Conservation (phyloP, 805 yeast species). For the Candida palmyrensis region DNA sequence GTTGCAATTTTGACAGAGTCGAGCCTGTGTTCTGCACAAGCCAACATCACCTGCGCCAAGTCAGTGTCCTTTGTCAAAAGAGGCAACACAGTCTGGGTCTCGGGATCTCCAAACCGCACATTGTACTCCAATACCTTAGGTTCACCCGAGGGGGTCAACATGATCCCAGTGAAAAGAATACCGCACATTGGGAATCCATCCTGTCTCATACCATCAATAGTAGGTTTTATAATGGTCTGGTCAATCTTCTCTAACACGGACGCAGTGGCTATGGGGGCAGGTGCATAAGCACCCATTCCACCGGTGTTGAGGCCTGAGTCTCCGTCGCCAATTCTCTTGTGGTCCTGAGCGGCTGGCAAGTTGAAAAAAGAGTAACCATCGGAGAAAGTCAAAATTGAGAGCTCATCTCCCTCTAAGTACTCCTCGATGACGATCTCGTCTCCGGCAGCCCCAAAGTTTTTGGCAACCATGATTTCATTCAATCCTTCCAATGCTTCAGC, state of each 20-base stretch:
- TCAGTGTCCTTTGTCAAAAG: conserved; percentile 81
- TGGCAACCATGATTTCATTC: conserved; percentile 83
- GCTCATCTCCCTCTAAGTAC: conserved; percentile 93
- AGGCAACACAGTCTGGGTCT: conserved; percentile 94
- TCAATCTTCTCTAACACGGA: conserved; percentile 66
- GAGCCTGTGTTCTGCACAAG: conserved; percentile 90
- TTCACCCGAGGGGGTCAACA: conserved; percentile 72
- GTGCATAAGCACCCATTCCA: conserved; percentile 99
- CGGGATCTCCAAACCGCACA: conserved; percentile 99
- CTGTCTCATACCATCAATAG: conserved; percentile 92
- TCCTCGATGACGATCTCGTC: conserved; percentile 92
- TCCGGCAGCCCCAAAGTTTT: conserved; percentile 90
- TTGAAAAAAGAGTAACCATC: conserved; percentile 91
- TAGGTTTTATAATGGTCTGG: conserved; percentile 75
- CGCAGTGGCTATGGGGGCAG: conserved; percentile 92
- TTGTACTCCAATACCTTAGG: conserved; percentile 96
- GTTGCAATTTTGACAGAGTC: conserved; percentile 69
- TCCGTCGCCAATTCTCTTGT: conserved; percentile 89
- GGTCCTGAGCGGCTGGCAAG: conserved; percentile 98
- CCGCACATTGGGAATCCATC: conserved; percentile 97
- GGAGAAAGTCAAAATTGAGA: conserved; percentile 83
- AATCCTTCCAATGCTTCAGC: conserved; percentile 84
- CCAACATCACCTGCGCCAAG: conserved; percentile 85
- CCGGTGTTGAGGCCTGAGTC: conserved; percentile 96
- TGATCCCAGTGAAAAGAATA: conserved; percentile 90